Evolutionary conservation across 2,329 filamentous ascomycete genomes (phyloP), one percentile per base, ranked within the genome.

Genomic region (Aschersonia sp.): DNA sequence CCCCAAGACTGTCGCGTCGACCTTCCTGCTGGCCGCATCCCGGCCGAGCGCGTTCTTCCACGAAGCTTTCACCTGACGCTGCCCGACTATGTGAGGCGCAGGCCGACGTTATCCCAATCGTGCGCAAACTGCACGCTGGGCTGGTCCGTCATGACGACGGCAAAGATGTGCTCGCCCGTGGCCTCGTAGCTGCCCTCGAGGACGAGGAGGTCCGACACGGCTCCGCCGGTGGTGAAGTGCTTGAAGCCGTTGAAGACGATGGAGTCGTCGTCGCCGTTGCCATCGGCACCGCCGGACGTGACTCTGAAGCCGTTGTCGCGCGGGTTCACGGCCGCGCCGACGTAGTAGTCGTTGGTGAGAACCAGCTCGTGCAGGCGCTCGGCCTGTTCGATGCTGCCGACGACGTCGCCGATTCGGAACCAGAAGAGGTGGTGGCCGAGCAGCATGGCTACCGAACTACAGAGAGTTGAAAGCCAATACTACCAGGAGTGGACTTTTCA

Each of bases 211-310:
- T 84, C 79, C 0, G 77, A 81, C 2, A 84, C 68, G 0, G 81
- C 78, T 30, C 79, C 79, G 0, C 80, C 80, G 0, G 79, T 84
- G 56, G 79, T 83, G 66, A 83, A 83, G 61, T 74, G 68, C 59
- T 84, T 84, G 60, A 68, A 70, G 1, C 79, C 78, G 49, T 75
- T 74, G 59, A 80, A 83, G 2, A 79, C 58, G 11, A 83, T 58
- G 8, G 12, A 8, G 35, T 37, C 4, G 12, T 37, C 8, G 14
- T 14, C 72, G 1, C 73, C 76, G 1, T 76, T 67, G 1, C 66
- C 59, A 0, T 22, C 22, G 22, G 22, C 22, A 22, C 22, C 22
- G 35, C 12, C 35, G 35, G 35, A 37, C 35, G 66, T 75, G 50
- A 81, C 77, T 32, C 68, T 72, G 7, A 81, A 60, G 53, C 83